Conservation (phyloP, 1,284 basidiomycete genomes). For the Earliella scabrosa region DNA sequence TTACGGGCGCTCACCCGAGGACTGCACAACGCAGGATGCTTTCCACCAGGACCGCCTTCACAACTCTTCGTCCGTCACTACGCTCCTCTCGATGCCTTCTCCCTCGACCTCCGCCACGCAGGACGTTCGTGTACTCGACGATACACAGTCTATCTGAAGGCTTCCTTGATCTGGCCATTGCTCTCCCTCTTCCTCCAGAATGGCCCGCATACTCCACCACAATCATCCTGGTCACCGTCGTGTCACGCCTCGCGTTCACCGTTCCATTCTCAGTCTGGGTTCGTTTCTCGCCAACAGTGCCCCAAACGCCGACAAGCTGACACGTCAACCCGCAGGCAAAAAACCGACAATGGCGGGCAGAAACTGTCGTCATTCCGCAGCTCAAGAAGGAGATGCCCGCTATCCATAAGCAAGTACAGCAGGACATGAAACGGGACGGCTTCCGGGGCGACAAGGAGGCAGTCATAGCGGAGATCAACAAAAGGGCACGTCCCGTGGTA, state of each 20-base stretch:
- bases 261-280: slow-evolving; percentile 87
- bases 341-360: slow-evolving; percentile 63
- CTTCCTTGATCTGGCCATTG: slow-evolving; percentile 67
- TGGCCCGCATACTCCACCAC: slow-evolving; percentile 76
- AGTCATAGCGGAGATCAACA: slow-evolving; percentile 50
- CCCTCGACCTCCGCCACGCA: slow-evolving; percentile 12
- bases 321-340: slow-evolving; percentile 51
- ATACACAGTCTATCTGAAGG: slow-evolving; percentile 49
- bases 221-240: slow-evolving; percentile 76
- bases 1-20: background rate
- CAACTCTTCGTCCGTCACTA: slow-evolving; percentile 16
- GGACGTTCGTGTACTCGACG: slow-evolving; percentile 40
- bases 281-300: slow-evolving; percentile 28
- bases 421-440: slow-evolving; percentile 61
- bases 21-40: slow-evolving; percentile 15
- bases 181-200: slow-evolving; percentile 67
- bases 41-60: slow-evolving; percentile 24
- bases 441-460: slow-evolving; percentile 58
- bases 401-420: slow-evolving; percentile 55
- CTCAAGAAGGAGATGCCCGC: slow-evolving; percentile 58
- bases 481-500: slow-evolving; percentile 50
- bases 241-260: slow-evolving; percentile 66
- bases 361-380: slow-evolving; percentile 72
- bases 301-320: background rate
- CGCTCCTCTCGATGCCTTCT: background rate